Percentiles rank a stretch among this genome's conserved stretches.
phyloP scores from a whole-genome alignment of 805 yeast genomes.

The Kregervanrija pseudodelftensis region DNA sequence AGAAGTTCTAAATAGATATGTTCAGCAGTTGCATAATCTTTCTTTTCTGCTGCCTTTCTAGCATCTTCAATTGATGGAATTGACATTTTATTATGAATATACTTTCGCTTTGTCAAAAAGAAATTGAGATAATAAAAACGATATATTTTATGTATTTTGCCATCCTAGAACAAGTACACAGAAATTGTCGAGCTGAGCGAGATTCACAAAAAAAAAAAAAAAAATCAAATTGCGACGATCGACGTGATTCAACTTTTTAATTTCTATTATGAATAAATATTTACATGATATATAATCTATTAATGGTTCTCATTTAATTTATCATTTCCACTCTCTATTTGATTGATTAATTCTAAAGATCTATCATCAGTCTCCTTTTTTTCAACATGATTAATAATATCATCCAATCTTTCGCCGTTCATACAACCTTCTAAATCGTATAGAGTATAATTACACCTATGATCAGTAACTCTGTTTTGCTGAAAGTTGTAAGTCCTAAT shows the following conservation, averaged over 20 bases:
- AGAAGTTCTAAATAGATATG: slow-evolving; percentile 47
- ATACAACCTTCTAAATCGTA: slow-evolving; percentile 66
- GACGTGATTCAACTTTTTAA: too few relatives aligned
- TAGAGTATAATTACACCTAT: slow-evolving; percentile 75
- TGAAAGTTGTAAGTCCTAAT: slow-evolving; percentile 90
- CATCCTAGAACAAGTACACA: not conserved
- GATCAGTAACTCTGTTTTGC: slow-evolving; percentile 91
- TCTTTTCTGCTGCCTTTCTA: slow-evolving; percentile 43
- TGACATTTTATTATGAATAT: slow-evolving; percentile 16
- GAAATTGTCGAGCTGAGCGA: not conserved
- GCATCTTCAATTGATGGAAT: slow-evolving; percentile 47
- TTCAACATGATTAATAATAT: slow-evolving; percentile 46
- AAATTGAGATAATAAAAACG: too few relatives aligned
- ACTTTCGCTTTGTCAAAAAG: not conserved
- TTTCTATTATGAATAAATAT: not conserved
- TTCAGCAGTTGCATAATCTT: slow-evolving; percentile 54
- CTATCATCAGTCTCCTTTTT: slow-evolving; percentile 38
- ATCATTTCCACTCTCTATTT: slow-evolving; percentile 9
- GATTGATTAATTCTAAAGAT: slow-evolving; percentile 31
- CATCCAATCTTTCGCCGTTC: slow-evolving; percentile 53
- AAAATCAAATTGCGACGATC: not conserved
- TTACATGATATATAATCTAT: not conserved
- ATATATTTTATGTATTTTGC: too few relatives aligned
- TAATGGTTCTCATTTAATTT: not conserved
- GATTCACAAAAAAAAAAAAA: not conserved